Percentiles rank a stretch among this genome's conserved stretches.
These are phyloP conservation scores for Diaporthe longicolla DNA, from an alignment of 2,329 filamentous ascomycete genomes.

Conservation along the genomic window DNA sequence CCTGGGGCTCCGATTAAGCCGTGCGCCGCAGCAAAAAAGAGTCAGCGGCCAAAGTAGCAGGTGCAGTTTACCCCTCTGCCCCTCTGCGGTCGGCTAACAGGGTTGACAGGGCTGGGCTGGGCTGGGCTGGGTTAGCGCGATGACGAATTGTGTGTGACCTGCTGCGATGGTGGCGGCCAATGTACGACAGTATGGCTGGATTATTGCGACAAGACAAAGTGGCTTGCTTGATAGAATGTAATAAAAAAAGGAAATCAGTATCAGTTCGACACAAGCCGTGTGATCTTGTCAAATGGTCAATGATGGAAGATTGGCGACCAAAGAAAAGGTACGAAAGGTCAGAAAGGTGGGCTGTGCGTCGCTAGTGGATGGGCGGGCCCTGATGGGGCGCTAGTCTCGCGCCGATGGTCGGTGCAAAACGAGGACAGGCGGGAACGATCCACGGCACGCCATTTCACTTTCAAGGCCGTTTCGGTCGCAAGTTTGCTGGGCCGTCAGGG, in stretches of 20 bases:
- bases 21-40: constrained; percentile 16
- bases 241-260: not conserved
- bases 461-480: constrained; percentile 22
- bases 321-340: not conserved
- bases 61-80: not conserved
- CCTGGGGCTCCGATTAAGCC: not conserved
- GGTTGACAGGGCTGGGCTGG: not conserved
- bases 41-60: not conserved
- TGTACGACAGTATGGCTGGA: not conserved
- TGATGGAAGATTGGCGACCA: not conserved
- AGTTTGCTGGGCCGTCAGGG: not conserved
- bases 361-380: no score
- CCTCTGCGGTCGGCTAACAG: not conserved
- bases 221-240: no score
- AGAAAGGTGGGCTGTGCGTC: constrained; percentile 6
- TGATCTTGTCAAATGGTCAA: not conserved
- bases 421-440: not conserved
- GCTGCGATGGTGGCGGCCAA: no score
- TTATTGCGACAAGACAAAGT: no score
- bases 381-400: not conserved
- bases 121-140: constrained; percentile 14
- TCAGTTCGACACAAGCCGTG: not conserved
- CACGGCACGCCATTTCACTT: constrained; percentile 17
- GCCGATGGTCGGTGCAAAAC: constrained; percentile 29
- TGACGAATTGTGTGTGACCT: not conserved